Evolutionary conservation across 2,329 filamentous ascomycete genomes (phyloP), one percentile per base, ranked within the genome.

Genomic region (Colletotrichum sublineola): DNA sequence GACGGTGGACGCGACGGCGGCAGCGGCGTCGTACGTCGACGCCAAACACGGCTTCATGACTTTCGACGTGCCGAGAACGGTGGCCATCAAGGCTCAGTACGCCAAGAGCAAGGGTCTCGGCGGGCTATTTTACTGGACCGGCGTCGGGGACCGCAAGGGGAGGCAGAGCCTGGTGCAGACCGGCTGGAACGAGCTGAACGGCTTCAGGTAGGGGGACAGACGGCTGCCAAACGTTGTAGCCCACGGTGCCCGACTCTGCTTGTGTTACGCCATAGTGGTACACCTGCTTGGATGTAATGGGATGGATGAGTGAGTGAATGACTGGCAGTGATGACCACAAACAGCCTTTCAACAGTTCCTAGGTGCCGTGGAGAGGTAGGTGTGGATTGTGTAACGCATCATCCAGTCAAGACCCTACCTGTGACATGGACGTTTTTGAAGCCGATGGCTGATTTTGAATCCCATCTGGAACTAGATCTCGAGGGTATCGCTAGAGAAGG

Each of bases 121-220:
- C 0, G 91, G 91, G 0, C 75, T 93, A 40, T 93, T 93, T 78
- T 93, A 92, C 80, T 93, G 91, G 91, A 91, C 90, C 50, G 90
- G 90, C 2, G 87, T 87, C 2, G 89, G 87, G 0, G 91, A 93
- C 80, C 83, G 85, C 9, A 79, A 82, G 52, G 88, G 85, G 2
- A 75, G 80, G 11, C 82, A 87, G 75, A 92, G 90, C 77, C 77
- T 93, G 73, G 87, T 92, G 33, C 86, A 86, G 65, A 88, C 89
- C 42, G 90, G 90, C 5, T 90, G 87, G 76, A 82, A 87, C 69
- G 87, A 85, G 2, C 78, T 92, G 52, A 53, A 74, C 33, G 63
- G 65, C 24, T 44, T 64, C 9, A 64, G 36, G 29, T 36, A 36
- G 15, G 18, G 18, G 8, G 11, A 1, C 1, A n/a, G 31, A 2